Percentiles rank a stretch among this genome's conserved stretches.
These are phyloP conservation scores for Porcisia hertigi DNA, from an alignment of 208 protist species.

Conservation along the genomic window DNA sequence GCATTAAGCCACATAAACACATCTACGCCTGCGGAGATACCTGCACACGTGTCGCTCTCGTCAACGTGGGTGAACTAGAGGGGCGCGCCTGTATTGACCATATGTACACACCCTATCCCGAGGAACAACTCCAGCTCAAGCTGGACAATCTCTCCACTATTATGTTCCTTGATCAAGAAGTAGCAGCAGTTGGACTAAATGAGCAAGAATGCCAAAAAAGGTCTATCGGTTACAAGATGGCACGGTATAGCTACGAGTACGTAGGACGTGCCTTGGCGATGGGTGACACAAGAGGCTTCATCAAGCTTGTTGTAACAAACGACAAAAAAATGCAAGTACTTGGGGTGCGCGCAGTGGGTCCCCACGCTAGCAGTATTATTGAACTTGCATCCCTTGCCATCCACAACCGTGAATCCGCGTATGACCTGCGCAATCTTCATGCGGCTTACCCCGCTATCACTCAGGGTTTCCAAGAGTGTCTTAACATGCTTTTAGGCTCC, in stretches of 20 bases:
- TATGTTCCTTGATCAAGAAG: constrained; percentile 93
- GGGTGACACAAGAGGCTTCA: constrained; percentile 89
- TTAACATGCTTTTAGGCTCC: constrained; percentile 86
- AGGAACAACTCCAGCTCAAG: constrained; percentile 61
- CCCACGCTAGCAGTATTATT: constrained; percentile 89
- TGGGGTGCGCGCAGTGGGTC: constrained; percentile 84
- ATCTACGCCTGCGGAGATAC: constrained; percentile 91
- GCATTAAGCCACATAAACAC: constrained; percentile 68
- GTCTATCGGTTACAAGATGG: constrained; percentile 87
- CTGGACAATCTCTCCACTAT: constrained; percentile 92
- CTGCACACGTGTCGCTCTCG: constrained; percentile 69
- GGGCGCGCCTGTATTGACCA: constrained; percentile 78
- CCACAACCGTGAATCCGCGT: constrained; percentile 78
- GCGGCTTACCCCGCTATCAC: constrained; percentile 84
- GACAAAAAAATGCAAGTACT: constrained; percentile 90
- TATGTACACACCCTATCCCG: constrained; percentile 75
- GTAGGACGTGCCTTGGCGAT: constrained; percentile 83
- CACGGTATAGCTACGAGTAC: constrained; percentile 88
- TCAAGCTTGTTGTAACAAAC: constrained; percentile 91
- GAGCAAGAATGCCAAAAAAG: constrained; percentile 79
- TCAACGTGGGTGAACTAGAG: constrained; percentile 89
- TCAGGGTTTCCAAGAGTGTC: constrained; percentile 90
- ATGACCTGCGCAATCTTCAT: constrained; percentile 73
- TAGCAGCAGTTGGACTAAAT: constrained; percentile 87
- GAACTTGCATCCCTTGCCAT: constrained; percentile 89